phyloP scores from a whole-genome alignment of 2,329 filamentous ascomycete species.

The Fusarium succisae region DNA sequence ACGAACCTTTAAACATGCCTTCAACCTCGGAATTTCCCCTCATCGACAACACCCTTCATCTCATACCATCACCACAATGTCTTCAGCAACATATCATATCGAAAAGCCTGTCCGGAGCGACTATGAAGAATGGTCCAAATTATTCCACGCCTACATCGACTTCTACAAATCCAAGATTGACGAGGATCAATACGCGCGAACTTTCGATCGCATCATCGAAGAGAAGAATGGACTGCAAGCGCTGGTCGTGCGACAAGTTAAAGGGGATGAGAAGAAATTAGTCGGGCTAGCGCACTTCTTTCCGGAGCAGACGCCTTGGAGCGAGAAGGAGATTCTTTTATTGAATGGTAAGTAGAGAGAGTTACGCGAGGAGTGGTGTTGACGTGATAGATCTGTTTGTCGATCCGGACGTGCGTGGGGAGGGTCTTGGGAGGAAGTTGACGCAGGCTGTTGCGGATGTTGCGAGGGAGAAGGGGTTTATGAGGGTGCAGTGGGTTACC shows the following conservation, averaged over 20 bases:
- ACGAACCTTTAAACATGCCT: not conserved
- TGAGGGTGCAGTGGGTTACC: conserved; percentile 29
- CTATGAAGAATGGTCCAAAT: conserved; percentile 18
- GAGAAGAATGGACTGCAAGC: conserved; percentile 13
- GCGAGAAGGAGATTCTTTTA: conserved; percentile 23
- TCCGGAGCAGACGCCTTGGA: conserved; percentile 31
- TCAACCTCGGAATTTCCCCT: not conserved
- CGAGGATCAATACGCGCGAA: conserved; percentile 14
- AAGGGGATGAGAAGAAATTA: not conserved
- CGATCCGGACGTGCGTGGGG: not conserved
- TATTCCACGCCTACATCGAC: conserved; percentile 26
- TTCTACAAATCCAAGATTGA: conserved; percentile 22
- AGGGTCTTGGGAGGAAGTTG: conserved; percentile 16
- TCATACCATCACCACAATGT: not conserved
- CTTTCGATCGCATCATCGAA: conserved; percentile 21
- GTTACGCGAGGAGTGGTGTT: fast-evolving
- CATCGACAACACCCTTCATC: fast-evolving
- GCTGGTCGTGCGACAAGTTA: not conserved
- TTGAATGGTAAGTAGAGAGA: conserved; percentile 3
- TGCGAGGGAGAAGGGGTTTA: conserved; percentile 15
- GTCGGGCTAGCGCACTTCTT: conserved; percentile 32
- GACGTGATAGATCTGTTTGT: conserved; percentile 18
- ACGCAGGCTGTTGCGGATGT: conserved; percentile 19
- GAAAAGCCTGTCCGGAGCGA: conserved; percentile 2
- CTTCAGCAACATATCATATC: conserved; percentile 1